A percentile compares a stretch with the other conserved stretches of the same genome.
These are phyloP conservation scores for Solanum gracilifrons DNA, from an alignment of 257 asterid genomes.

Conservation along the genomic window DNA sequence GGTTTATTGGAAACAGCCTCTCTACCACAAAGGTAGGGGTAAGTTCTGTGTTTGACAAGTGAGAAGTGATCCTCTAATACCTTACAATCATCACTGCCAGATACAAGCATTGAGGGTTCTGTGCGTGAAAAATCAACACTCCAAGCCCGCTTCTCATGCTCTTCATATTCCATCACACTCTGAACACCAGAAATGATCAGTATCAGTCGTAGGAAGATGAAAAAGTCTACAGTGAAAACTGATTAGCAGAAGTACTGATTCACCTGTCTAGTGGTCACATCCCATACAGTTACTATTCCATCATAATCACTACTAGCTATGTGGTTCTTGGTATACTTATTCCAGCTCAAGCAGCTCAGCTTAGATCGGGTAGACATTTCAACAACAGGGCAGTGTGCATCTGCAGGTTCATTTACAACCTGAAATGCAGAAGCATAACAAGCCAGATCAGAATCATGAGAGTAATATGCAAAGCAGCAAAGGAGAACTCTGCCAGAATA, in stretches of 20 bases:
- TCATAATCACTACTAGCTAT: constrained; percentile 44
- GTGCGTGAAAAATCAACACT: constrained; percentile 40
- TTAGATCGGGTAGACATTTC: constrained; percentile 38
- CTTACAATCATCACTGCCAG: constrained; percentile 49
- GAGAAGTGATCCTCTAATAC: constrained; percentile 4
- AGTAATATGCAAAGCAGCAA: neutral
- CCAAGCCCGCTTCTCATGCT: constrained; percentile 47
- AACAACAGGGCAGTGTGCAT: constrained; percentile 33
- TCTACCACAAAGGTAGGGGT: neutral
- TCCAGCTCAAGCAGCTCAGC: constrained; percentile 46
- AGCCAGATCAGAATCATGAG: neutral
- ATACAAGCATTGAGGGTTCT: constrained; percentile 43
- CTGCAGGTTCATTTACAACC: constrained; percentile 38
- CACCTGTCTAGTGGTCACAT: constrained; percentile 35
- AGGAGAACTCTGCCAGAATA: neutral
- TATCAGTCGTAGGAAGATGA: neutral
- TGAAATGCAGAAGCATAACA: constrained; percentile 8
- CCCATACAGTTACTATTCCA: constrained; percentile 46
- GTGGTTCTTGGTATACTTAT: constrained; percentile 27
- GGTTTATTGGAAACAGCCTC: neutral
- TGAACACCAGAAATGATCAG: constrained; percentile 1
- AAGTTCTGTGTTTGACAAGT: neutral
- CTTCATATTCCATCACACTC: constrained; percentile 43
- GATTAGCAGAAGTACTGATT: neutral
- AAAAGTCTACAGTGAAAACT: neutral